Evolutionary conservation across 83 land plant species (phyloP).

Genomic region (Picea mariana): DNA sequence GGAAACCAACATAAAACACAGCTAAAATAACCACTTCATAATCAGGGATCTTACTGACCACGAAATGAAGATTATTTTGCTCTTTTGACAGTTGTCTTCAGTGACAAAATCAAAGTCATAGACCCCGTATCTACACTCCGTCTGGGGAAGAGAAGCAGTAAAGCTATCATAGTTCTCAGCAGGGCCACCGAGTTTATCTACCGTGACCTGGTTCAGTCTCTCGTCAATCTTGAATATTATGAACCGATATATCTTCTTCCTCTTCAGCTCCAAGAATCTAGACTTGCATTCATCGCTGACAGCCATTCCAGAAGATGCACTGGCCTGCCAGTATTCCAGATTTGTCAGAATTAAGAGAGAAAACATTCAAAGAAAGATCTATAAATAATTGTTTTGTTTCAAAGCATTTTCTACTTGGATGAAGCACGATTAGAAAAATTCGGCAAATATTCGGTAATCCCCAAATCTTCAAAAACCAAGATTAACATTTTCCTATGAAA

Average conservation of each 20-base stretch:
- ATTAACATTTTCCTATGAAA: no score
- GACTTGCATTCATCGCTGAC: slow-evolving; percentile 65
- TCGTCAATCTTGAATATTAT: slow-evolving; percentile 18
- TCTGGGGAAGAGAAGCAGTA: slow-evolving; percentile 42
- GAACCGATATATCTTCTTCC: slow-evolving; percentile 53
- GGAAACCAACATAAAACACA: no score
- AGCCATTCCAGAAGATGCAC: slow-evolving; percentile 64
- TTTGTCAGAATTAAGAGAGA: no score
- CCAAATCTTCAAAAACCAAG: no score
- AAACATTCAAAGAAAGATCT: no score
- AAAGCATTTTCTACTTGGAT: no score
- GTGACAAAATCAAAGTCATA: slow-evolving; percentile 28
- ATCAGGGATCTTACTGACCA: slow-evolving; percentile 25
- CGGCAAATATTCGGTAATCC: no score
- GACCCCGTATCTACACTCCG: slow-evolving; percentile 71
- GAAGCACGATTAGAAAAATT: no score
- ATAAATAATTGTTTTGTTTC: no score
- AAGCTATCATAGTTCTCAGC: slow-evolving; percentile 55
- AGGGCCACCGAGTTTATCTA: slow-evolving; percentile 57
- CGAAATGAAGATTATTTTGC: slow-evolving; percentile 61
- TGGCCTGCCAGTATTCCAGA: slow-evolving; percentile 33
- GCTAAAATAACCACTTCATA: no score
- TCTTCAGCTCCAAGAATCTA: slow-evolving; percentile 62
- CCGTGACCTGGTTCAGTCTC: slow-evolving; percentile 39
- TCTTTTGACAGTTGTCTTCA: slow-evolving; percentile 65